Base-by-base conservation (phyloP, 371 early-diverging fungal species). In the Syncephalastrum monosporum region DNA sequence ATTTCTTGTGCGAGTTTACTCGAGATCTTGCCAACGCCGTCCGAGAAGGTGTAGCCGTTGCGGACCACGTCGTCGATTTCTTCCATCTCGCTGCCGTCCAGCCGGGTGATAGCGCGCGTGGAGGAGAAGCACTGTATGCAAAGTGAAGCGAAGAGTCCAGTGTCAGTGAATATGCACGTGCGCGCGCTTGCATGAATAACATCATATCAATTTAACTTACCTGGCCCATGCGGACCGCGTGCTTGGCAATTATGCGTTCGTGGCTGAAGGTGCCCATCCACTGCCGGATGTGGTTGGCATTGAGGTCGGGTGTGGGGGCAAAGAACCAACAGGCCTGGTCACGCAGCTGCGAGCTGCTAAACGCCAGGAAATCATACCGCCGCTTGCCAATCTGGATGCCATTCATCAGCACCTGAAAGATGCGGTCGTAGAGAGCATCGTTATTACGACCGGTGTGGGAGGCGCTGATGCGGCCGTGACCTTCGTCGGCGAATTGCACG, bases 1-100 rank as follows among this genome's bases (percentile, higher is more conserved):
- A 90, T 80, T 62, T 77, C 65, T 43, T 69, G 55, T 0, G 90
- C 89, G 15, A 88, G 55, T 3, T 25, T 62, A 7, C 57, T 58
- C 0, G 88, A 82, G 7, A 94, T 85, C 21, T 67, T 72, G 6
- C 95, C 95, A n/a, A 90, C 85, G 12, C 96, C 96, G 63, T 96
- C 96, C 5, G 91, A 85, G 61, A 93, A 94, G 1, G 60, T 70
- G 59, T 74, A 88, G 0, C 75, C 74, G 52, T 84, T 77, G 5
- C 66, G 61, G 43, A 71, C 68, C 33, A 91, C 72, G 53, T 92
- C 92, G 0, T 63, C 53, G 38, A 89, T 84, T 16, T 61, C 53
- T 19, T 65, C 56, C 3, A 86, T 68, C 5, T 87, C 67, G 0
- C 71, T 27, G 0, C 46, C 29, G 0, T 67, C 38, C 5, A 83